phyloP scores from a whole-genome alignment of 352 stramenopile species.

The Globisporangium middletonii region DNA sequence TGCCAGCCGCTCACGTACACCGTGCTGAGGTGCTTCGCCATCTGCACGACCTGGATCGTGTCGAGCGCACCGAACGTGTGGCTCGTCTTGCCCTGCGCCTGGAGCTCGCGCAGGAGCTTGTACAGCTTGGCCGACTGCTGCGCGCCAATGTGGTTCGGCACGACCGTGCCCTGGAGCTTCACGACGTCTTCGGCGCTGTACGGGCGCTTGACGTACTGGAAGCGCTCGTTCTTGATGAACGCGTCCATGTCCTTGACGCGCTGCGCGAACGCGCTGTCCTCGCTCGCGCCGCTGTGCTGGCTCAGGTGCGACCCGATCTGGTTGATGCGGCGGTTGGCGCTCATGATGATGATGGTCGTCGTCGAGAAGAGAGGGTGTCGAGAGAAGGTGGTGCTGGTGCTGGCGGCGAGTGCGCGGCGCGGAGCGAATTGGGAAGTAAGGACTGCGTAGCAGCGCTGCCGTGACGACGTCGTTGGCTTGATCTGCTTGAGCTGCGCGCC shows the following conservation, averaged over 20 bases:
- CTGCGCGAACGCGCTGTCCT: constrained; percentile 58
- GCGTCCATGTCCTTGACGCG: constrained; percentile 69
- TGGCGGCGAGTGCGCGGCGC: constrained; percentile 16
- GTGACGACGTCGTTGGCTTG: no score
- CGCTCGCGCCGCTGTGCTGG: constrained; percentile 40
- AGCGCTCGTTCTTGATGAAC: constrained; percentile 70
- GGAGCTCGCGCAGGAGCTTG: constrained; percentile 81
- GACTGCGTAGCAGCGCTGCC: neutral
- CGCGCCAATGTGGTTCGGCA: constrained; percentile 32
- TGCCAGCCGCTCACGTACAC: constrained; percentile 99
- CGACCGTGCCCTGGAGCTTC: constrained; percentile 78
- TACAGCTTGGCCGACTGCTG: constrained; percentile 81
- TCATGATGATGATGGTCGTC: constrained; percentile 26
- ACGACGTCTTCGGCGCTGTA: constrained; percentile 82
- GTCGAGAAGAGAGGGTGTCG: neutral
- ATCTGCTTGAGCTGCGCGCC: neutral
- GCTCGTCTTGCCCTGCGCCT: constrained; percentile 70
- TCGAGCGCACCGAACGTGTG: constrained; percentile 89
- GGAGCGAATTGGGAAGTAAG: constrained; percentile 47
- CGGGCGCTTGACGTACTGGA: constrained; percentile 73
- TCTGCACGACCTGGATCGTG: constrained; percentile 94
- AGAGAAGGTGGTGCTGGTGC: constrained; percentile 1
- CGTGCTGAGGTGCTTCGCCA: constrained; percentile 91
- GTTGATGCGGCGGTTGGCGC: constrained; percentile 62
- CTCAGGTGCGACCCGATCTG: constrained; percentile 68